Conservation (phyloP, 495 filamentous ascomycete species). For the Parathielavia appendiculata region DNA sequence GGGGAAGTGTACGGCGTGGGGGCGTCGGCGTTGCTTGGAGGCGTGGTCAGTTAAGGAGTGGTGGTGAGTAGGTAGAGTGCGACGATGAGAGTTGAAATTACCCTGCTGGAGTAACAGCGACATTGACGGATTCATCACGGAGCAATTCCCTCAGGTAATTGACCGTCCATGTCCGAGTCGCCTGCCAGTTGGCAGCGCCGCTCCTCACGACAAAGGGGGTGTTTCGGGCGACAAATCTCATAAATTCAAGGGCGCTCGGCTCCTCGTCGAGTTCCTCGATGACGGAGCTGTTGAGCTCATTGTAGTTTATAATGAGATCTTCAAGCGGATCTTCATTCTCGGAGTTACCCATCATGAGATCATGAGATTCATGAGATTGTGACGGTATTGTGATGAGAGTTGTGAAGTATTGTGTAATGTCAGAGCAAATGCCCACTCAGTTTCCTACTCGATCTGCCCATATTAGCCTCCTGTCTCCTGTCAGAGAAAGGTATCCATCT, state of each 20-base stretch:
- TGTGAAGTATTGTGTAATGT: too few relatives aligned
- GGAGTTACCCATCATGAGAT: conserved; percentile 12
- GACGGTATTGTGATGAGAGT: too few relatives aligned
- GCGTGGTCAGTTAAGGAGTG: not conserved
- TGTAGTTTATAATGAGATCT: conserved; percentile 58
- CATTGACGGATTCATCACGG: conserved; percentile 51
- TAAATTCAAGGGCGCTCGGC: conserved; percentile 67
- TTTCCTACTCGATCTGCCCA: too few relatives aligned
- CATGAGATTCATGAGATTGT: not conserved
- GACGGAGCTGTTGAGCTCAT: conserved; percentile 56
- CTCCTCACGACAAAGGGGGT: conserved; percentile 63
- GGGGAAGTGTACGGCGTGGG: conserved; percentile 35
- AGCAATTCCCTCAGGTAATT: conserved; percentile 50
- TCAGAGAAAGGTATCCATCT: too few relatives aligned
- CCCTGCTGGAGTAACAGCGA: conserved; percentile 66
- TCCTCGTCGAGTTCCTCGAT: conserved; percentile 55
- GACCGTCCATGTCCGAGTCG: conserved; percentile 54
- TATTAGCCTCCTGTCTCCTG: too few relatives aligned
- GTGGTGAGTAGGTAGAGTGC: not conserved
- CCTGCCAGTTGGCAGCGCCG: conserved; percentile 54
- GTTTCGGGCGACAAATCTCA: conserved; percentile 62
- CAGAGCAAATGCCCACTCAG: too few relatives aligned
- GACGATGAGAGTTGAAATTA: conserved; percentile 32
- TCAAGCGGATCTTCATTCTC: conserved; percentile 35
- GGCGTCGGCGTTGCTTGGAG: conserved; percentile 55